Percentiles rank a stretch among this genome's conserved stretches.
These are phyloP conservation scores for Gracilaria vermiculophylla DNA, from an alignment of 23 red algal species.

Conservation along the genomic window DNA sequence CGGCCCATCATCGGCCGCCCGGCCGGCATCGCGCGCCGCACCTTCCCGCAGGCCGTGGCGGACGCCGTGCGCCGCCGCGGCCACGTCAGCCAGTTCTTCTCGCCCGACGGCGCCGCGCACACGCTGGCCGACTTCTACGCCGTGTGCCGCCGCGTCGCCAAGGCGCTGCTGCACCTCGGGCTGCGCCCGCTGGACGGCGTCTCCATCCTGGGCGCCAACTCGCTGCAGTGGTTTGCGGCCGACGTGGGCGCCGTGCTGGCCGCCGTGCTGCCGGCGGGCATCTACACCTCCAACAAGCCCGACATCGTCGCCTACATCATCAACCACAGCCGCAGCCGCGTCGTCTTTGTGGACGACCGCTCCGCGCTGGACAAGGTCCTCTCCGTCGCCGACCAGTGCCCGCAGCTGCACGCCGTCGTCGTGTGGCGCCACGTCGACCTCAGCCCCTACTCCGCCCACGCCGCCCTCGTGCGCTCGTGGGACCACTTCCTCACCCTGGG, in stretches of 20 bases:
- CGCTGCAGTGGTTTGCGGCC: slow-evolving; percentile 76
- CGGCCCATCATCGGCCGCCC: slow-evolving; percentile 7
- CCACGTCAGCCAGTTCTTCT: neutral
- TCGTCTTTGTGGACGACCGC: slow-evolving; percentile 80
- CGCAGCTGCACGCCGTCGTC: slow-evolving; percentile 44
- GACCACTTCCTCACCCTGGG: slow-evolving; percentile 54
- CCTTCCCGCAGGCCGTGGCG: neutral
- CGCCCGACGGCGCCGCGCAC: slow-evolving; percentile 4
- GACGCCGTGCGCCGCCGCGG: neutral
- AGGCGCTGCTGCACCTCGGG: slow-evolving; percentile 38
- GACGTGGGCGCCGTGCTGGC: slow-evolving; percentile 72
- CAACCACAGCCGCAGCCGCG: slow-evolving; percentile 35
- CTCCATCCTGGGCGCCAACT: slow-evolving; percentile 84
- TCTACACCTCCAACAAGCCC: slow-evolving; percentile 78
- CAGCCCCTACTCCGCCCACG: neutral
- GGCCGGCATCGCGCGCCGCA: neutral
- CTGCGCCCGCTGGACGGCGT: slow-evolving; percentile 50
- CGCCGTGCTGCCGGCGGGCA: slow-evolving; percentile 60
- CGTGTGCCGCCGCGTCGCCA: slow-evolving; percentile 25
- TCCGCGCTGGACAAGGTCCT: slow-evolving; percentile 58
- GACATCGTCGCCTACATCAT: slow-evolving; percentile 73
- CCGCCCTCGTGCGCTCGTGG: slow-evolving; percentile 42
- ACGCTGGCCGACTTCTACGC: slow-evolving; percentile 48
- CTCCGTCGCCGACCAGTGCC: slow-evolving; percentile 10
- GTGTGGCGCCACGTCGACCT: slow-evolving; percentile 49